Conservation (phyloP, 768 basidiomycete genomes). For the Podaxis pistillaris region DNA sequence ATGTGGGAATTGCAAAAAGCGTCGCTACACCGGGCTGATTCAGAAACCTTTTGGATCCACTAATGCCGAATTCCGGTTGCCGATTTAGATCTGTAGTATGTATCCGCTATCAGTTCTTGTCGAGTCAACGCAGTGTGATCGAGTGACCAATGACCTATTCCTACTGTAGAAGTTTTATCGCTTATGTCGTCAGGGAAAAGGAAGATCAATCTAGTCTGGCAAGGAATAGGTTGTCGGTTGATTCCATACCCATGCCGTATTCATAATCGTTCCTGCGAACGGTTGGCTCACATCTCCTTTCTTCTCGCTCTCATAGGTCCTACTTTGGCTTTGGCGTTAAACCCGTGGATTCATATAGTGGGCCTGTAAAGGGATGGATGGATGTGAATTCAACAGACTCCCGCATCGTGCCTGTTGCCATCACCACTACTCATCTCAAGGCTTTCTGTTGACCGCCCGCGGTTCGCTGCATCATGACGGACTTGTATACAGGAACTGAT, state of each 20-base stretch:
- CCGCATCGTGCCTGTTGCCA: constrained; percentile 4
- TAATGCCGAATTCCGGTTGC: background rate
- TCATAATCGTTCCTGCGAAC: background rate
- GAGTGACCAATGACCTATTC: background rate
- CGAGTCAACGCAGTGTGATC: background rate
- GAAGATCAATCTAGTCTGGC: background rate
- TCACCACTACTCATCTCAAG: constrained; percentile 7
- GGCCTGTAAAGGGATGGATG: background rate
- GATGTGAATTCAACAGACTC: constrained; percentile 3
- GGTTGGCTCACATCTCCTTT: background rate
- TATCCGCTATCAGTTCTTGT: background rate
- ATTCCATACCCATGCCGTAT: background rate
- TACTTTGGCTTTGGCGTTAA: constrained; percentile 1
- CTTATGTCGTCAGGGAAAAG: background rate
- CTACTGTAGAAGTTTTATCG: background rate
- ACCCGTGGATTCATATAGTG: constrained; percentile 6
- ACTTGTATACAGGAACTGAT: constrained; percentile 24
- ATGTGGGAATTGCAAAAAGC: background rate
- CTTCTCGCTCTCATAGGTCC: constrained; percentile 2
- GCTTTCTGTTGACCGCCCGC: background rate
- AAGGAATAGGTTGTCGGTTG: background rate
- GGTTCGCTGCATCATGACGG: constrained; percentile 23
- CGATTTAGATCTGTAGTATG: constrained; percentile 2
- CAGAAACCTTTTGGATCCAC: background rate
- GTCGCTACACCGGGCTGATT: background rate